These are phyloP conservation scores for Yamadazyma friedrichii DNA, from an alignment of 1,139 yeast genomes.

Conservation along the genomic window DNA sequence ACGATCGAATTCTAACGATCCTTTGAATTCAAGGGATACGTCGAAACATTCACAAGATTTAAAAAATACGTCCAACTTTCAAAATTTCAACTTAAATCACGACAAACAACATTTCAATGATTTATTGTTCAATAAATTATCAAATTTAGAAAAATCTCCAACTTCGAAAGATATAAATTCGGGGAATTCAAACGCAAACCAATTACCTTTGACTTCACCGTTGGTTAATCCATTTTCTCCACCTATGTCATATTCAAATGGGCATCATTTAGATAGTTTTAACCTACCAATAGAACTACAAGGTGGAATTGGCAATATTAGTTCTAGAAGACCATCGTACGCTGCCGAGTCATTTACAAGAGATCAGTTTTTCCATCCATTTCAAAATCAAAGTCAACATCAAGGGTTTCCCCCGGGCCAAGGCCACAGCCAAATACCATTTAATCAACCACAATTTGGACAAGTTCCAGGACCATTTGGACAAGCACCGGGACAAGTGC, in stretches of 20 bases:
- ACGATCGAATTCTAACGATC: background rate
- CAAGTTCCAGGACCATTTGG: background rate
- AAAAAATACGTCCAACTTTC: too few species aligned
- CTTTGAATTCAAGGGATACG: background rate
- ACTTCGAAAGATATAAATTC: slow-evolving; percentile 2
- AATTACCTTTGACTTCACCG: slow-evolving; percentile 15
- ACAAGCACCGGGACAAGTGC: background rate
- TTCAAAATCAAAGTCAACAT: slow-evolving; percentile 3
- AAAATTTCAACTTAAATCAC: background rate
- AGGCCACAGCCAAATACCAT: background rate
- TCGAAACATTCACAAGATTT: too few species aligned
- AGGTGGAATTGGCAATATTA: slow-evolving; percentile 62
- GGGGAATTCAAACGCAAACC: background rate
- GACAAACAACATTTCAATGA: slow-evolving; percentile 4
- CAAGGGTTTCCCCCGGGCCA: background rate
- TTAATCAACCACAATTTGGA: background rate
- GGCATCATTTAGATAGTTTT: slow-evolving; percentile 24
- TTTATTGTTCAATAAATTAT: slow-evolving; percentile 25
- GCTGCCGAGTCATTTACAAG: slow-evolving; percentile 61
- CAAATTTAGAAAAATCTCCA: slow-evolving; percentile 20
- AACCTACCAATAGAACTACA: slow-evolving; percentile 58
- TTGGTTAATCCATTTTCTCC: slow-evolving; percentile 17
- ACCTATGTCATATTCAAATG: slow-evolving; percentile 4
- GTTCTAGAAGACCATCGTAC: slow-evolving; percentile 62
- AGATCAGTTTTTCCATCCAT: slow-evolving; percentile 14